Evolutionary conservation across 2,329 filamentous ascomycete genomes (phyloP), one percentile per base, ranked within the genome.

Genomic region (Trichoderma sp.): DNA sequence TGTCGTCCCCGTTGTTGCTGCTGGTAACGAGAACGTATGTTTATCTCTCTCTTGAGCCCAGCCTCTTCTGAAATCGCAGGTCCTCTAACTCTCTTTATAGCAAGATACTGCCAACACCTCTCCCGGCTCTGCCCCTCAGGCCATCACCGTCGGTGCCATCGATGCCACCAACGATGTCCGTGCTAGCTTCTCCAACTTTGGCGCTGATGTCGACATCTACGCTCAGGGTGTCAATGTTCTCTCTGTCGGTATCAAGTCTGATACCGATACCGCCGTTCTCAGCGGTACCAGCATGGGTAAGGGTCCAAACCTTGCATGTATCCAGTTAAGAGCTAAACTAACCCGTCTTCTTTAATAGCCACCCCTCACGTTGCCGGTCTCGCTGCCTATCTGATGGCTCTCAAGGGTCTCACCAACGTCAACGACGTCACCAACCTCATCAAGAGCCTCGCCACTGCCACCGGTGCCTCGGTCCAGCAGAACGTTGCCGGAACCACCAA

Each of bases 301-400:
- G 77, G 70, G 31, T 14, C 6, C 14, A 21, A 35, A 7, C 0
- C 13, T 31, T 37, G 2, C 13, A 11, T 27, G 16, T 14, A 40
- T 0, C 2, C 7, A 7, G 1, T 49, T 24, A 11, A 49, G 7
- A 2, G n/a, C 14, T 13, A 33, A 10, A n/a, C 55, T 67, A 49
- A 67, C 3, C 29, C 40, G 27, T 5, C 21, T 21, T 35, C n/a
- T 52, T 3, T 3, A 59, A 47, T 29, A 80, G 89, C 90, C 31
- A 85, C 85, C 14, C 90, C 90, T 1, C 89, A 92, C 76, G 84
- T 92, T 66, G 85, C 88, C 59, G 91, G 91, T 59, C 82, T 92
- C 4, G 88, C 88, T 16, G 89, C 89, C 33, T 92, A 92, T 79
- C 80, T 92, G 37, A 88, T 92, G 81, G 74, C 80, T 64, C 82